Conservation (phyloP, 192 early-diverging fungal species). For the Podila verticillata region DNA sequence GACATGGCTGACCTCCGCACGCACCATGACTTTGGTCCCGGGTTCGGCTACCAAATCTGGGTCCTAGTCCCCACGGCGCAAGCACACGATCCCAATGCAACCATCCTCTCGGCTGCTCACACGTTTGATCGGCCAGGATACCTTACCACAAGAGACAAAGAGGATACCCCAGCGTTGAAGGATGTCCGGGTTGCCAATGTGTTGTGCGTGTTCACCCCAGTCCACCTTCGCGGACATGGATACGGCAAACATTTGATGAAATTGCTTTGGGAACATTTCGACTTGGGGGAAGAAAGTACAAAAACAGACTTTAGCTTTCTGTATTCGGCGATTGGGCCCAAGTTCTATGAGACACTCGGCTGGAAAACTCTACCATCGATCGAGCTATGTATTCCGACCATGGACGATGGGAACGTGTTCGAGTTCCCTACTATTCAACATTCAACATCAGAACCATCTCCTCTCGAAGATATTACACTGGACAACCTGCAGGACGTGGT, state of each 20-base stretch:
- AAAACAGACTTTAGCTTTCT: not conserved
- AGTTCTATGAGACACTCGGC: not conserved
- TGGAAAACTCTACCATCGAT: no score
- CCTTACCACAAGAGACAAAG: not conserved
- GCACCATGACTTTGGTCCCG: slow-evolving; percentile 13
- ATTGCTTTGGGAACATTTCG: slow-evolving; percentile 7
- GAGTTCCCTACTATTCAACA: slow-evolving; percentile 9
- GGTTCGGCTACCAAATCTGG: slow-evolving; percentile 14
- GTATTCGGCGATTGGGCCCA: slow-evolving; percentile 9
- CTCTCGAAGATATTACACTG: slow-evolving; percentile 5
- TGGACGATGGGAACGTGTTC: no score
- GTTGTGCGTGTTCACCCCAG: slow-evolving; percentile 12
- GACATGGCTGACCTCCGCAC: slow-evolving; percentile 8
- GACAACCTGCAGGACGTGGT: not conserved
- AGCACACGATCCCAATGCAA: slow-evolving; percentile 1
- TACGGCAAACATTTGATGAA: slow-evolving; percentile 13
- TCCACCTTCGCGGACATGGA: slow-evolving; percentile 8
- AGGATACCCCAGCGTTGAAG: not conserved
- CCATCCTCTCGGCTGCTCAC: slow-evolving; percentile 20
- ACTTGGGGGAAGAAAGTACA: not conserved
- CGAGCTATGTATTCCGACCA: no score
- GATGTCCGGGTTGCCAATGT: slow-evolving; percentile 8
- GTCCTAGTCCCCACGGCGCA: slow-evolving; percentile 16
- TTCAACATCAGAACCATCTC: not conserved
- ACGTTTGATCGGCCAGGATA: slow-evolving; percentile 6